phyloP scores from a whole-genome alignment of 1,284 basidiomycete genomes.

The Ganoderma boninense region DNA sequence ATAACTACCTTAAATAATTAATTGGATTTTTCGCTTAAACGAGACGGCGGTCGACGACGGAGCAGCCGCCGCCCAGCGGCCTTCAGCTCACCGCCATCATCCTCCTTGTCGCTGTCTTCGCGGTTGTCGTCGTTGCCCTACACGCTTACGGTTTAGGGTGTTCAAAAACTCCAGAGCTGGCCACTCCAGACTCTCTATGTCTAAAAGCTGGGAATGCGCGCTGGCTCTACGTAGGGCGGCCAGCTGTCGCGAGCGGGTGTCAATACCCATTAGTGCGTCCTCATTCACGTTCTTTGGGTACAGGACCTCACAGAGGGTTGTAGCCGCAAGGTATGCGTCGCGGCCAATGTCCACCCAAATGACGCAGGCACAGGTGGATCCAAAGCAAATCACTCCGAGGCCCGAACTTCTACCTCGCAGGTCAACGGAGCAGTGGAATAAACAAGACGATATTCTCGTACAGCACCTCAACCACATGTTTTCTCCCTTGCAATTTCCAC shows the following conservation, averaged over 20 bases:
- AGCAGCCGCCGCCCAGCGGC: no score
- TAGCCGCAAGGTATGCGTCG: slow-evolving; percentile 10
- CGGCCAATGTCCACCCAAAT: slow-evolving; percentile 17
- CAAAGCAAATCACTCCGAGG: slow-evolving; percentile 12
- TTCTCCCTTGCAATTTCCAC: slow-evolving; percentile 70
- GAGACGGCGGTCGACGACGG: no score
- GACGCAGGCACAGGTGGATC: background rate
- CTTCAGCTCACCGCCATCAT: background rate
- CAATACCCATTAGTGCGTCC: slow-evolving; percentile 24
- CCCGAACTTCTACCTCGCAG: slow-evolving; percentile 9
- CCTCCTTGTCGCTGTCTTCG: slow-evolving; percentile 14
- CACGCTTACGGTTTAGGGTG: slow-evolving; percentile 7
- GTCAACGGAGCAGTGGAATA: slow-evolving; percentile 25
- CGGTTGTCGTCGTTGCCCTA: slow-evolving; percentile 8
- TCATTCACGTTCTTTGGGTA: no score
- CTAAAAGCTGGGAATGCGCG: slow-evolving; percentile 30
- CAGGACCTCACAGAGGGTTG: background rate
- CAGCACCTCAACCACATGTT: slow-evolving; percentile 71
- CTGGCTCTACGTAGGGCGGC: slow-evolving; percentile 30
- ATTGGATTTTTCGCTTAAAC: background rate
- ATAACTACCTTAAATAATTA: background rate
- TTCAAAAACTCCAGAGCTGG: slow-evolving; percentile 7
- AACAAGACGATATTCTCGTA: slow-evolving; percentile 43
- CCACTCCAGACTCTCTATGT: slow-evolving; percentile 18
- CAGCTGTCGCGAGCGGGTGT: slow-evolving; percentile 22